Conservation (phyloP, 2,329 filamentous ascomycete genomes). For the Penicillium concentricum region DNA sequence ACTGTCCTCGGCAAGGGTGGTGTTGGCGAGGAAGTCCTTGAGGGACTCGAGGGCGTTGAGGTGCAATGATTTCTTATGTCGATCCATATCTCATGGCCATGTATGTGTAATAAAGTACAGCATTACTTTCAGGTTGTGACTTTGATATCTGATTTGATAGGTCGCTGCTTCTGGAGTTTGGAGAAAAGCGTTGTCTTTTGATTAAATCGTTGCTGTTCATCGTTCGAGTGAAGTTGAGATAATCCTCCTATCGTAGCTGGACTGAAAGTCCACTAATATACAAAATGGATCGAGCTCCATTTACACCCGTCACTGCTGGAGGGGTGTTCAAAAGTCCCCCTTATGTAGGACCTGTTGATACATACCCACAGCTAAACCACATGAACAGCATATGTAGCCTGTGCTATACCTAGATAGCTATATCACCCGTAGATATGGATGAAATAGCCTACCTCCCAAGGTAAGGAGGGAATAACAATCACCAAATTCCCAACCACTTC, state of each 20-base stretch:
- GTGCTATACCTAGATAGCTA: background rate
- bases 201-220: constrained; percentile 3
- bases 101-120: background rate
- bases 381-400: background rate
- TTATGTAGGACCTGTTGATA: background rate
- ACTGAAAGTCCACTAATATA: constrained; percentile 10
- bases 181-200: constrained; percentile 9
- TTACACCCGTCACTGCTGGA: background rate
- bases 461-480: background rate
- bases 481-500: constrained; percentile 86
- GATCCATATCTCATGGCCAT: background rate
- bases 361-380: background rate
- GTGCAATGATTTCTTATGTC: constrained; percentile 14
- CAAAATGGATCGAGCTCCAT: constrained; percentile 8
- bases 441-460: background rate
- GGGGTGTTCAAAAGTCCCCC: background rate
- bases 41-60: constrained; percentile 70
- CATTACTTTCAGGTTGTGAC: background rate
- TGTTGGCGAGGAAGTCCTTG: constrained; percentile 81
- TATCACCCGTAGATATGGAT: background rate
- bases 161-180: constrained; percentile 5
- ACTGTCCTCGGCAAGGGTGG: constrained; percentile 74
- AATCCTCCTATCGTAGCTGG: constrained; percentile 2
- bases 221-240: constrained; percentile 2
- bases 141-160: background rate